Base-by-base conservation (phyloP, 768 basidiomycete species). In the Lactarius hengduanensis region DNA sequence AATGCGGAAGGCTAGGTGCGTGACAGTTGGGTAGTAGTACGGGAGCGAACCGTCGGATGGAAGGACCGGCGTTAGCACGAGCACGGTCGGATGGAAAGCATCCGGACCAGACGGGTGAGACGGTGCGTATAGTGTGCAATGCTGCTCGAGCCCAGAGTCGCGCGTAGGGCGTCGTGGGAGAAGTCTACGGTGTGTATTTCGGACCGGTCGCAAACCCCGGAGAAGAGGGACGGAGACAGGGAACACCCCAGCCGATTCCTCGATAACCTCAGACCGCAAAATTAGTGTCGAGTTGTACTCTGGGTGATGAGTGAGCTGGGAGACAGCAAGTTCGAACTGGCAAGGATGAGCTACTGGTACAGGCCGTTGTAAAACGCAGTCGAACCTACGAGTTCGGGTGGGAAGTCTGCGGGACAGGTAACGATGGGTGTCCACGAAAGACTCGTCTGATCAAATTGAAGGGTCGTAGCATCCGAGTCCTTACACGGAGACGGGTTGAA, bases 221-320 rank as follows among this genome's bases (percentile, higher is more conserved):
- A 88, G 68, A 1, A 40, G 45, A 0, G 83, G 83, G 7, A 82
- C 65, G 0, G 68, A 41, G 1, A 64, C 75, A 9, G 73, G 66
- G 32, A 76, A 72, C n/a, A 59, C 68, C 10, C 32, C 64, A 8
- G 70, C 74, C 28, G 74, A 70, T 55, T 86, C 82, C 7, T 74
- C 73, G 22, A 91, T 58, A 3, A 83, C 83, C 45, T 96, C 92
- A 0, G 94, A 91, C 2, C 96, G 86, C 20, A 98, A 79, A 64
- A 98, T 96, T 32, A 96, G 83, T 0, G 92, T 90, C 0, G 93
- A 94, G 73, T 96, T 96, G 74, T 93, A 92, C 73, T 98, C 96
- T 7, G 96, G 96, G 73, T 96, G 94, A 43, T 90, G 83, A 8
- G 94, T 80, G 20, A 96, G 79, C 68, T 92, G 89, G 30, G 82